These are phyloP conservation scores for Umbelopsis isabellina DNA, from an alignment of 192 early-diverging fungal species.

Conservation along the genomic window DNA sequence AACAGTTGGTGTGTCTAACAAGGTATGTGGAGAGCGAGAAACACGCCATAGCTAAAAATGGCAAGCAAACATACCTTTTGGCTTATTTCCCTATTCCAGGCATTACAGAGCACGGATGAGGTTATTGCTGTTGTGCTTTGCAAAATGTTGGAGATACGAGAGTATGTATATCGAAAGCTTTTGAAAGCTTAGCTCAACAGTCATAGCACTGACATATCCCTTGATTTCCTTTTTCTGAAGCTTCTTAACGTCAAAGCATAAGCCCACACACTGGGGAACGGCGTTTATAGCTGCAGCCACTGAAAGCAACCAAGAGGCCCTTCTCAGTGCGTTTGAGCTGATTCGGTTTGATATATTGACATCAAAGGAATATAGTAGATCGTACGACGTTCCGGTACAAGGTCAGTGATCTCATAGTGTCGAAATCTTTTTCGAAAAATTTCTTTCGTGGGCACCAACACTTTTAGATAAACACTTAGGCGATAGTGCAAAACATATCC, in stretches of 20 bases:
- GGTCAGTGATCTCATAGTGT: constrained; percentile 4
- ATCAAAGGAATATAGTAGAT: constrained; percentile 48
- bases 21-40: background rate
- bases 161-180: constrained; percentile 31
- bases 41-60: too few relatives aligned
- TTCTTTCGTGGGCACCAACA: constrained; percentile 20
- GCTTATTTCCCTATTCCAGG: constrained; percentile 22
- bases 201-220: background rate
- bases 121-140: constrained; percentile 46
- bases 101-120: constrained; percentile 42
- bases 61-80: too few relatives aligned
- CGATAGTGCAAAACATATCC: constrained; percentile 41
- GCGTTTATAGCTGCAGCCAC: constrained; percentile 37
- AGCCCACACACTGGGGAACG: constrained; percentile 46
- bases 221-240: constrained; percentile 30
- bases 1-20: constrained; percentile 18
- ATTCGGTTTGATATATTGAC: constrained; percentile 52
- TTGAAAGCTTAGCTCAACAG: too few relatives aligned
- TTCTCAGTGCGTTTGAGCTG: constrained; percentile 57
- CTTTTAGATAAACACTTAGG: constrained; percentile 28
- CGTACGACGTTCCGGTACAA: constrained; percentile 35
- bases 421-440: constrained; percentile 26
- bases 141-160: constrained; percentile 45
- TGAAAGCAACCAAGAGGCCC: constrained; percentile 45
- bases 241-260: constrained; percentile 39